Percentiles rank a stretch among this genome's conserved stretches.
These are phyloP conservation scores for Diospyros lotus DNA, from an alignment of 148 eudicot species.

Conservation along the genomic window DNA sequence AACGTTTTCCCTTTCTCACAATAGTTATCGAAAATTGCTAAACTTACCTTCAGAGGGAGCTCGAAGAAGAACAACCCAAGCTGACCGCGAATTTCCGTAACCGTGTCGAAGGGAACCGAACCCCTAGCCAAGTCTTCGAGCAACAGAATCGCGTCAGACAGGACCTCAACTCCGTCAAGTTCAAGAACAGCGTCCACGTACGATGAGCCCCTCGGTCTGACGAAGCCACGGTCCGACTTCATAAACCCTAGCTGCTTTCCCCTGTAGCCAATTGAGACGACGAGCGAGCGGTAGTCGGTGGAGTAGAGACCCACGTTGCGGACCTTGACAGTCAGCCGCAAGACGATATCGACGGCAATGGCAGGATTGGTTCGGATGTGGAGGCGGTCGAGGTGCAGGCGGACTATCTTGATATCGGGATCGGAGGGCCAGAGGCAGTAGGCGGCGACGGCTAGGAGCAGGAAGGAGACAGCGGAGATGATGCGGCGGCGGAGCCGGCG, in stretches of 20 bases:
- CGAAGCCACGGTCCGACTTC: conserved; percentile 39
- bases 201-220: conserved; percentile 47
- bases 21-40: background rate
- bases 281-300: conserved; percentile 28
- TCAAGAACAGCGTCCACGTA: conserved; percentile 54
- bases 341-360: conserved; percentile 41
- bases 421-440: conserved; percentile 62
- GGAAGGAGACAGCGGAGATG: conserved; percentile 18
- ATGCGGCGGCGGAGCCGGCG: conserved; percentile 18
- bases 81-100: conserved; percentile 42
- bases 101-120: conserved; percentile 46
- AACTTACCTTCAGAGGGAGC: conserved; percentile 49
- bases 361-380: conserved; percentile 35
- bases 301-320: conserved; percentile 47
- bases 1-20: too few species aligned
- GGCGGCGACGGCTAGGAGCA: conserved; percentile 32
- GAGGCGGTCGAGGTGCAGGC: conserved; percentile 34
- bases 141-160: conserved; percentile 39
- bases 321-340: conserved; percentile 44
- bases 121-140: conserved; percentile 62
- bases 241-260: conserved; percentile 63
- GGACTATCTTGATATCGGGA: conserved; percentile 43
- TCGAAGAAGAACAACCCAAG: conserved; percentile 38
- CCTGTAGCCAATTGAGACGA: conserved; percentile 50
- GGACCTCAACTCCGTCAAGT: conserved; percentile 39